phyloP scores from a whole-genome alignment of 2,329 filamentous ascomycete species.

The Blastomyces percursus region DNA sequence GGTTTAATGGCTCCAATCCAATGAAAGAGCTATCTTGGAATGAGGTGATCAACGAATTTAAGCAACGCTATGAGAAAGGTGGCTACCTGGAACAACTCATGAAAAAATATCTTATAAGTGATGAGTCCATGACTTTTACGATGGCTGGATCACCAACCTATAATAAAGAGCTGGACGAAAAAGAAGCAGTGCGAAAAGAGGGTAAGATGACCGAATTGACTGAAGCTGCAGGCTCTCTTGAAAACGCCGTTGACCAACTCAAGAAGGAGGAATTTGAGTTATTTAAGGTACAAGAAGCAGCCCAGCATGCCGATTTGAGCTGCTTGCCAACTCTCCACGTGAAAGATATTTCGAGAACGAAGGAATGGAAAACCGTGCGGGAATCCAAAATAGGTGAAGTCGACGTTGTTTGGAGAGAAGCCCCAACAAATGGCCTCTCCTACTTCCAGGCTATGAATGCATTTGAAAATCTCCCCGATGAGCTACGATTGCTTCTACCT shows the following conservation, averaged over 20 bases:
- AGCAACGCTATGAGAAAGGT: constrained; percentile 60
- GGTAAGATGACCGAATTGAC: constrained; percentile 62
- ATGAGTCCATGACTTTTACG: constrained; percentile 80
- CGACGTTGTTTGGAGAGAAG: constrained; percentile 79
- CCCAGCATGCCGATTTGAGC: constrained; percentile 72
- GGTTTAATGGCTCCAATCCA: constrained; percentile 92
- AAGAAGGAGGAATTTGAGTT: constrained; percentile 70
- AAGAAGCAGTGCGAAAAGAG: constrained; percentile 66
- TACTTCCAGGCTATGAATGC: constrained; percentile 87
- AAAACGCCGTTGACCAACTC: constrained; percentile 60
- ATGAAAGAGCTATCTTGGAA: constrained; percentile 90
- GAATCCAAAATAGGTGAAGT: constrained; percentile 49
- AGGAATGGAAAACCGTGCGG: constrained; percentile 59
- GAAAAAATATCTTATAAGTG: constrained; percentile 81
- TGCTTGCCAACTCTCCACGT: constrained; percentile 82
- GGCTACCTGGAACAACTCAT: constrained; percentile 75
- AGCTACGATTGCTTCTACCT: constrained; percentile 73
- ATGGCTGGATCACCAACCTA: constrained; percentile 79
- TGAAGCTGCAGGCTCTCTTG: constrained; percentile 56
- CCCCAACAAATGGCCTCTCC: constrained; percentile 87
- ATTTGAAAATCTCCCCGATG: constrained; percentile 67
- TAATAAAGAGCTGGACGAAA: constrained; percentile 59
- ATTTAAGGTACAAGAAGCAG: constrained; percentile 70
- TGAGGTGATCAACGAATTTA: constrained; percentile 72
- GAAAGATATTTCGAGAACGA: constrained; percentile 71